Conservation (phyloP, 179 eudicot species). For the Silene coronaria region DNA sequence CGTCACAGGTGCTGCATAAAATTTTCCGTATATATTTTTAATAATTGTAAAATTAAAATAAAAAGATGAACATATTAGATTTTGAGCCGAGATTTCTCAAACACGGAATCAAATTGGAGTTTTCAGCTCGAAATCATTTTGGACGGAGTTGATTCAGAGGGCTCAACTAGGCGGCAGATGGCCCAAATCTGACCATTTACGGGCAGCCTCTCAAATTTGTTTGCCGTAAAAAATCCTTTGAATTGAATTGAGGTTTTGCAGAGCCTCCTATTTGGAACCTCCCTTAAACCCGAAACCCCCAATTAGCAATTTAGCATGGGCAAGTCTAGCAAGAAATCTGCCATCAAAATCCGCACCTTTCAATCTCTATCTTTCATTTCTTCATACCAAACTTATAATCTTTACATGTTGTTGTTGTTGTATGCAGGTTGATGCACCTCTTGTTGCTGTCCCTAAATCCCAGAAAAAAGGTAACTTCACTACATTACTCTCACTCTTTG, state of each 20-base stretch:
- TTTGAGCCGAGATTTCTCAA: too few relatives aligned
- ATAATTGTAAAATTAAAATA: too few relatives aligned
- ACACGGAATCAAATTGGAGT: too few relatives aligned
- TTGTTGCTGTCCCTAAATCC: slow-evolving; percentile 36
- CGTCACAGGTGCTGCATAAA: too few relatives aligned
- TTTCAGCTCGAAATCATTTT: too few relatives aligned
- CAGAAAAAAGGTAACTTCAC: slow-evolving; percentile 42
- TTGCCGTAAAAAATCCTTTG: slow-evolving; percentile 18
- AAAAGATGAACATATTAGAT: too few relatives aligned
- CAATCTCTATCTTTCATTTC: background rate
- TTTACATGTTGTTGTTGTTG: background rate
- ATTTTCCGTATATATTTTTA: too few relatives aligned
- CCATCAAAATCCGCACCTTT: slow-evolving; percentile 33
- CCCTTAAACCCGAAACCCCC: slow-evolving; percentile 18
- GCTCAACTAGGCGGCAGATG: too few relatives aligned
- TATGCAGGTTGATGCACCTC: slow-evolving; percentile 45
- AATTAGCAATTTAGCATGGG: slow-evolving; percentile 34
- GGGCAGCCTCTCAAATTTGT: too few relatives aligned
- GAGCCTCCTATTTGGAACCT: background rate
- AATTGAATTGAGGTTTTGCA: background rate
- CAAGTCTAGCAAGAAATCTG: slow-evolving; percentile 60
- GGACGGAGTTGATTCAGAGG: too few relatives aligned
- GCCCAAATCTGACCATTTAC: too few relatives aligned
- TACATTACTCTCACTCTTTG: background rate
- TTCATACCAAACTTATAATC: background rate